A percentile compares a stretch with the other conserved stretches of the same genome.
phyloP scores from a whole-genome alignment of 805 yeast species.

The Starmerella vitae region DNA sequence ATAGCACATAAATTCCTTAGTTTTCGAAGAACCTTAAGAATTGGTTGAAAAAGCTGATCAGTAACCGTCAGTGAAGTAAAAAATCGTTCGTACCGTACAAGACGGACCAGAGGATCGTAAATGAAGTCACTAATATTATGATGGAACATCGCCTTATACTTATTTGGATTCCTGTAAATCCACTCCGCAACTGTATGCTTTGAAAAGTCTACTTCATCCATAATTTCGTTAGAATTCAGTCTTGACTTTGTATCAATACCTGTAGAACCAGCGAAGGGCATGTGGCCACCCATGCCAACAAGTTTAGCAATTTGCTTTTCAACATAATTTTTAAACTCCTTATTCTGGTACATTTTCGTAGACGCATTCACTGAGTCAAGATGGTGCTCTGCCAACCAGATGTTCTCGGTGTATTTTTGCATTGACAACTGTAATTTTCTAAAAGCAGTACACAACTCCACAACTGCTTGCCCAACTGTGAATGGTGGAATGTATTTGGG shows the following conservation, averaged over 20 bases:
- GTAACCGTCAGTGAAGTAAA: constrained; percentile 7
- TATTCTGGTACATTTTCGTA: constrained; percentile 4
- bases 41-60: constrained; percentile 1
- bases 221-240: not conserved
- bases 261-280: not conserved
- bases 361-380: constrained; percentile 1
- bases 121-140: constrained; percentile 4
- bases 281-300: constrained; percentile 1
- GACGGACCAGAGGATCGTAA: constrained; percentile 8
- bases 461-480: not conserved
- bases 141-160: not conserved
- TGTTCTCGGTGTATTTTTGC: constrained; percentile 4
- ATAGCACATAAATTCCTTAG: constrained; percentile 1
- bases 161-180: constrained; percentile 1
- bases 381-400: constrained; percentile 5
- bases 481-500: not conserved
- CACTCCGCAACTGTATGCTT: constrained; percentile 1
- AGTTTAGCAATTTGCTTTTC: not conserved
- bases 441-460: not conserved
- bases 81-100: constrained; percentile 11
- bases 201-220: not conserved
- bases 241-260: not conserved
- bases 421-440: constrained; percentile 1
- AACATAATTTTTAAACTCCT: constrained; percentile 3
- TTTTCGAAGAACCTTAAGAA: not conserved